Percentiles rank a stretch among this genome's conserved stretches.
Evolutionary conservation across 2,329 filamentous ascomycete species (phyloP).

Genomic region (Xylariaceae sp.): DNA sequence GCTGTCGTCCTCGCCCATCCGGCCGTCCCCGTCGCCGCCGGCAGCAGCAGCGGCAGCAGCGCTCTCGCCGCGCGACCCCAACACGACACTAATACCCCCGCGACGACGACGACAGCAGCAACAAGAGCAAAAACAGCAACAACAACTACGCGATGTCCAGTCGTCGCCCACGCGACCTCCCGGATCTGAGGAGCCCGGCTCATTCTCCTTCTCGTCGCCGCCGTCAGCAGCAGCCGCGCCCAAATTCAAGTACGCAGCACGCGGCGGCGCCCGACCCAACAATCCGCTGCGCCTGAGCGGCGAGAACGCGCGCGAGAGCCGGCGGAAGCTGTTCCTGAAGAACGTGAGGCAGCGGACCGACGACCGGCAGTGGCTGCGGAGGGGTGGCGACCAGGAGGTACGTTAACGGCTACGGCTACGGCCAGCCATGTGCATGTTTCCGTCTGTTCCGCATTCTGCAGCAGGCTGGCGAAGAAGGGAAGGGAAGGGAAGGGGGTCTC

Average conservation of each 20-base stretch:
- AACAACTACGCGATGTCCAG: slow-evolving; percentile 31
- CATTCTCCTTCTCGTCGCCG: no score
- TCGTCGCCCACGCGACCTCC: slow-evolving; percentile 28
- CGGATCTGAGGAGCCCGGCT: no score
- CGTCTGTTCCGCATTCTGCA: no score
- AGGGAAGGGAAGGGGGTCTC: no score
- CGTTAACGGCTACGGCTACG: no score
- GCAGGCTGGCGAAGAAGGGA: no score
- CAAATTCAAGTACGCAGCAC: slow-evolving; percentile 42
- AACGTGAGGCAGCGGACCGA: slow-evolving; percentile 55
- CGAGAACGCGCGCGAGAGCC: slow-evolving; percentile 55
- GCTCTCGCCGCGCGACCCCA: slow-evolving; percentile 35
- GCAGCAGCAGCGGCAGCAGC: no score
- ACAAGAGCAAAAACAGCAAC: no score
- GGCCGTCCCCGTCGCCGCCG: slow-evolving; percentile 38
- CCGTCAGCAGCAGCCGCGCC: no score
- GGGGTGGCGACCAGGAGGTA: slow-evolving; percentile 57
- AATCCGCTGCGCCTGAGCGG: slow-evolving; percentile 56
- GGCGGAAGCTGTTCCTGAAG: slow-evolving; percentile 62
- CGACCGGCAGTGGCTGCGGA: slow-evolving; percentile 50
- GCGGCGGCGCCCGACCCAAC: slow-evolving; percentile 48
- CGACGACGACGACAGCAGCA: no score
- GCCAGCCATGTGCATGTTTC: no score
- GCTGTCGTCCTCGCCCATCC: slow-evolving; percentile 51
- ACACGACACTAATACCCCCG: no score